Conservation (phyloP, 2,329 filamentous ascomycete genomes). For the Didymella sp. region DNA sequence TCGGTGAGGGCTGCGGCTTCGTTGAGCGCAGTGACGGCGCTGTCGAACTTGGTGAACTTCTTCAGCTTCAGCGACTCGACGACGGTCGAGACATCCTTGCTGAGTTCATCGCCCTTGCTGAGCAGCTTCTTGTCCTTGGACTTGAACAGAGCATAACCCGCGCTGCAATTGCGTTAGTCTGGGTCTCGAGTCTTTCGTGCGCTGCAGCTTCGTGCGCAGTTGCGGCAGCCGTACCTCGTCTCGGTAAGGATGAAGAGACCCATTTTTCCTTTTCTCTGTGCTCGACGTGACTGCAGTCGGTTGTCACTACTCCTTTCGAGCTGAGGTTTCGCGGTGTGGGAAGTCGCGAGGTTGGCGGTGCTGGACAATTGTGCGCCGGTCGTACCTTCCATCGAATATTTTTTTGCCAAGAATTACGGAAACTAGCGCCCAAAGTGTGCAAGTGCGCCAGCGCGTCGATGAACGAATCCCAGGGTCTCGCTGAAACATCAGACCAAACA, state of each 20-base stretch:
- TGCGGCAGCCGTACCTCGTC: conserved; percentile 36
- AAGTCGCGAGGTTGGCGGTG: conserved; percentile 26
- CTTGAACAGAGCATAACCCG: conserved; percentile 98
- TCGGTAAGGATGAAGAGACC: conserved; percentile 51
- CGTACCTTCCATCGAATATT: conserved; percentile 14
- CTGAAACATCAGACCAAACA: neutral
- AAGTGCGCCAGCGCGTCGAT: conserved; percentile 5
- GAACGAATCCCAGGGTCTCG: conserved; percentile 2
- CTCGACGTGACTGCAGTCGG: conserved; percentile 16
- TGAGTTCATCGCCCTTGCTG: conserved; percentile 79
- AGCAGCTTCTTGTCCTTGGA: conserved; percentile 98
- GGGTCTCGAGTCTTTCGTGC: conserved; percentile 18
- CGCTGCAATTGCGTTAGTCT: conserved; percentile 67
- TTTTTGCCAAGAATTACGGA: conserved; percentile 10
- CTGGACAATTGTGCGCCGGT: conserved; percentile 21
- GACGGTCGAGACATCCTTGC: conserved; percentile 81
- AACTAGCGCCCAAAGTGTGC: conserved; percentile 7
- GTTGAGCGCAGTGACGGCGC: conserved; percentile 85
- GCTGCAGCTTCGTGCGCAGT: conserved; percentile 15
- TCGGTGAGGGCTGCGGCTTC: conserved; percentile 81
- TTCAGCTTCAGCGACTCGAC: conserved; percentile 94
- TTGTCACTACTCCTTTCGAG: conserved; percentile 20
- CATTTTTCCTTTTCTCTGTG: conserved; percentile 41
- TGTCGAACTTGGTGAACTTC: conserved; percentile 96
- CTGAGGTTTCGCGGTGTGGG: conserved; percentile 25